phyloP scores from a whole-genome alignment of 164 flowering plant genomes.

The Kingdonia uniflora region DNA sequence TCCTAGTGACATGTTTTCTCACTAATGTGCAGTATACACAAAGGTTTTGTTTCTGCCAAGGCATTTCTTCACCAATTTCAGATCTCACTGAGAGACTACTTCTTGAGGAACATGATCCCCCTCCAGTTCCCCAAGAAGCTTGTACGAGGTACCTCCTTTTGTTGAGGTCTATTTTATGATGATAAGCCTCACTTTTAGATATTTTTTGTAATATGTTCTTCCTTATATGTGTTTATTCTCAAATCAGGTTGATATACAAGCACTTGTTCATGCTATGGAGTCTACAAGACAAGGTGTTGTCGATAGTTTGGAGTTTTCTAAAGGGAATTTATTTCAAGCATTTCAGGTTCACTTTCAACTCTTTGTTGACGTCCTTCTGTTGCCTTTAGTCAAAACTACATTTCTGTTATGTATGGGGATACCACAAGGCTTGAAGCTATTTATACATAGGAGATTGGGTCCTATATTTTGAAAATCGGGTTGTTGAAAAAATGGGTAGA shows the following conservation, averaged over 20 bases:
- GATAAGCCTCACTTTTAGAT: neutral
- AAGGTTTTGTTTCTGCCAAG: slow-evolving; percentile 79
- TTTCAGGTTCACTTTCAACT: slow-evolving; percentile 56
- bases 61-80: slow-evolving; percentile 78
- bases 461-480: no score
- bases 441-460: no score
- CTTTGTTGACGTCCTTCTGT: neutral
- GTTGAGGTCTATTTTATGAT: slow-evolving; percentile 60
- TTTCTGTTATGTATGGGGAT: no score
- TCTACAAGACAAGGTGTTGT: slow-evolving; percentile 94
- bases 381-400: no score
- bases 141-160: slow-evolving; percentile 82
- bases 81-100: slow-evolving; percentile 84
- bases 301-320: slow-evolving; percentile 84
- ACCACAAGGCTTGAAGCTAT: no score
- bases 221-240: slow-evolving; percentile 2
- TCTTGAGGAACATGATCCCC: slow-evolving; percentile 82
- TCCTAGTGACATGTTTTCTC: neutral
- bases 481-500: no score
- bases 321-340: slow-evolving; percentile 80
- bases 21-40: slow-evolving; percentile 67
- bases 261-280: slow-evolving; percentile 98
- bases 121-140: slow-evolving; percentile 70
- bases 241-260: slow-evolving; percentile 91
- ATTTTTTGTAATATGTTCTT: neutral